These are phyloP conservation scores for Didymella keratinophila DNA, from an alignment of 2,329 filamentous ascomycete genomes.

Conservation along the genomic window DNA sequence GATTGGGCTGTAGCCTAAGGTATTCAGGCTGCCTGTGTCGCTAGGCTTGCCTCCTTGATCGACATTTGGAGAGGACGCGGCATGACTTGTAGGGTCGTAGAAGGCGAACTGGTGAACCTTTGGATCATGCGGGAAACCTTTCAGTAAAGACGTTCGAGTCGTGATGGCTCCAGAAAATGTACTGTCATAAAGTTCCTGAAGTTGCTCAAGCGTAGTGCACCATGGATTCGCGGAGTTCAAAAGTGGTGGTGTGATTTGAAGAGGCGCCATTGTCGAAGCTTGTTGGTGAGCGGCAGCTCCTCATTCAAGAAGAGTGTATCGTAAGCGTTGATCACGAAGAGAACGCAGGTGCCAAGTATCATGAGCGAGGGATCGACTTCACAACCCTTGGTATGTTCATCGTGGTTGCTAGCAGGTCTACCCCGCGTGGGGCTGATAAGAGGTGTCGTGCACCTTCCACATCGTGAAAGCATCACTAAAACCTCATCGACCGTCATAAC, in stretches of 20 bases:
- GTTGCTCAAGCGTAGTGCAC: constrained; percentile 71
- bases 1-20: constrained; percentile 75
- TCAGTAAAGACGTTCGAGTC: constrained; percentile 71
- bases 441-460: constrained; percentile 4
- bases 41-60: constrained; percentile 32
- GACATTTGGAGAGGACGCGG: constrained; percentile 29
- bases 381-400: neutral
- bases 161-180: constrained; percentile 76
- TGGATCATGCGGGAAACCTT: constrained; percentile 70
- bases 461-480: neutral
- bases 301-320: neutral
- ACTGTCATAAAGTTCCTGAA: constrained; percentile 67
- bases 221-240: constrained; percentile 80
- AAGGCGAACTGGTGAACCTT: constrained; percentile 70
- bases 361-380: neutral
- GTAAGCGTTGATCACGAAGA: neutral
- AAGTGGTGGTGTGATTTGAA: constrained; percentile 69
- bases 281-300: neutral
- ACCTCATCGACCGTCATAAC: neutral
- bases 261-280: constrained; percentile 36
- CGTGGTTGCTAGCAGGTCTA: neutral
- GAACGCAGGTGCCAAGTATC: neutral
- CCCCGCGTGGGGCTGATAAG: constrained; percentile 23
- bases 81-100: constrained; percentile 60
- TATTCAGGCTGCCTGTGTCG: constrained; percentile 64